Conservation (phyloP, 257 asterid species). For the Solanum sparsipilum region DNA sequence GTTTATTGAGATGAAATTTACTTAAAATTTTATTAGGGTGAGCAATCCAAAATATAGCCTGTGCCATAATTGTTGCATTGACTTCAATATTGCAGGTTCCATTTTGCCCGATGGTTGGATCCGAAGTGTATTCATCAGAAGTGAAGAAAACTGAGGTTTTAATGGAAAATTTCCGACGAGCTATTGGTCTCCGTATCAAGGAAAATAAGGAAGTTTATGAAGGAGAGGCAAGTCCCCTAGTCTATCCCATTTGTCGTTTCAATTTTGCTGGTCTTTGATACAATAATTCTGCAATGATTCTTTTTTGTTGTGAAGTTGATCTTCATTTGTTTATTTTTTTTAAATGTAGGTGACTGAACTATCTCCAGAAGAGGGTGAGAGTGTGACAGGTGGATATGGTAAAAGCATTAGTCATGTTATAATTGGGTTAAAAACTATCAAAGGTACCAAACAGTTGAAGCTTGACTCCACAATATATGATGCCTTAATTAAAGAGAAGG, state of each 20-base stretch:
- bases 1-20: background rate
- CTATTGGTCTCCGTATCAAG: conserved; percentile 92
- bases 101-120: conserved; percentile 98
- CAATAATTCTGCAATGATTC: background rate
- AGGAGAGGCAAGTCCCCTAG: conserved; percentile 64
- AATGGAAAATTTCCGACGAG: conserved; percentile 90
- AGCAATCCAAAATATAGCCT: background rate
- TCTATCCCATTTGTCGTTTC: background rate
- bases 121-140: conserved; percentile 97
- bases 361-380: conserved; percentile 91
- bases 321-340: background rate
- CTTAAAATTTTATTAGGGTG: background rate
- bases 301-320: conserved; percentile 3
- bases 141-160: conserved; percentile 94
- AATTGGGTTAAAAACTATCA: conserved; percentile 88
- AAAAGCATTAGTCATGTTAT: conserved; percentile 85
- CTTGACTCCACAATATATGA: conserved; percentile 92
- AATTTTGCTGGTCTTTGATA: background rate
- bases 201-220: conserved; percentile 97
- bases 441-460: conserved; percentile 92
- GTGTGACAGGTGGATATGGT: conserved; percentile 91
- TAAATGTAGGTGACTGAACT: conserved; percentile 71
- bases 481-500: conserved; percentile 93
- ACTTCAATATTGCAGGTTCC: conserved; percentile 54
- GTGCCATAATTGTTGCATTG: background rate